phyloP scores from a whole-genome alignment of 345 rosid genomes.

The Rubroshorea leprosula region DNA sequence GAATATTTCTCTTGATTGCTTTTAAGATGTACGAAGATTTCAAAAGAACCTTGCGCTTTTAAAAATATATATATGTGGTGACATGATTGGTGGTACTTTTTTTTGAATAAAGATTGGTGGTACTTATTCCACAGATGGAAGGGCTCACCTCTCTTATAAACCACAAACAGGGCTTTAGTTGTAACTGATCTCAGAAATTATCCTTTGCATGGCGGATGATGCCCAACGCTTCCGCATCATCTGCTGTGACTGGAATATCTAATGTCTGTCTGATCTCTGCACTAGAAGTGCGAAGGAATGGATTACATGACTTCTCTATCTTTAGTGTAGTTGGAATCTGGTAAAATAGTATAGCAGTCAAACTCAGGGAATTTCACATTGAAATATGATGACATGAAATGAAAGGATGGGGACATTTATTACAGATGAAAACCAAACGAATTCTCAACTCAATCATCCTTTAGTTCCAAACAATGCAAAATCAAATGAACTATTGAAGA shows the following conservation, averaged over 20 bases:
- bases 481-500: no score
- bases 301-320: conserved; percentile 83
- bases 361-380: neutral
- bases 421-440: neutral
- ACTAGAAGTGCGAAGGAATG: conserved; percentile 77
- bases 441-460: no score
- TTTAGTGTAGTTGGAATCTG: conserved; percentile 80
- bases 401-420: no score
- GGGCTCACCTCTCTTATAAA: conserved; percentile 37
- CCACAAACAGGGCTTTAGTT: conserved; percentile 17
- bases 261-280: conserved; percentile 57
- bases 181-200: conserved; percentile 34
- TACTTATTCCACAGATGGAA: conserved; percentile 13
- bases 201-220: conserved; percentile 73
- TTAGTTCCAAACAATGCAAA: no score
- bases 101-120: no score
- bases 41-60: neutral
- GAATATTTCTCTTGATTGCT: no score
- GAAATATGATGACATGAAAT: neutral
- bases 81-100: neutral
- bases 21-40: neutral
- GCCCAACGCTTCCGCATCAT: conserved; percentile 64
- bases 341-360: neutral
- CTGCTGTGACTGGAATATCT: conserved; percentile 54
- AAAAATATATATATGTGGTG: neutral